Evolutionary conservation across 768 basidiomycete genomes (phyloP), one percentile per base, ranked within the genome.

Genomic region (Amanita rubescens): DNA sequence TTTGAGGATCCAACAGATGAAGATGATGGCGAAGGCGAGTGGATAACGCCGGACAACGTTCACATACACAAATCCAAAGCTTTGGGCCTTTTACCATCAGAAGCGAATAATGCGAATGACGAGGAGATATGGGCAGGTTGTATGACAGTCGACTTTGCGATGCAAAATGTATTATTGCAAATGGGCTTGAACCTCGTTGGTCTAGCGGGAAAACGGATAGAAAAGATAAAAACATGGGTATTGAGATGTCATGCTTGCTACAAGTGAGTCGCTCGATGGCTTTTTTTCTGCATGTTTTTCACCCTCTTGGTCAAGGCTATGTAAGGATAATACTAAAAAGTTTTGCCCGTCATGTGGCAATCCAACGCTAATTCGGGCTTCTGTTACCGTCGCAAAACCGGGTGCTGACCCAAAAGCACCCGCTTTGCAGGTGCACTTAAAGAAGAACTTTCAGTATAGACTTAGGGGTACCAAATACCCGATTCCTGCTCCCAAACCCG

Each of bases 341-440:
- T 99, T 99, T 74, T 99, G 96, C 66, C 95, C 96, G 1, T 91
- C 94, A 9, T 99, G 96, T 63, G 96, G 96, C 39, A 94, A 93
- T 61, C 79, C 93, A 0, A 90, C 95, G 1, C 77, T 99, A 12
- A 68, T 96, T 47, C 87, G 96, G 55, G 86, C 90, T 1, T 94
- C 94, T 3, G 90, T 97, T 24, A 95, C 95, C 2, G 78, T 94
- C 35, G 75, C 85, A 9, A 76, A 83, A 1, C 82, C 87, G 0
- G 73, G 69, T 42, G 81, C 86, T 15, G 70, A 78, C 35, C 67
- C 74, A n/a, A 72, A 81, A 62, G 72, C 81, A 2, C 85, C 86
- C 1, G 75, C 71, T 12, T 82, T 94, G 78, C 81, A 91, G 66
- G 77, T 99, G 3, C 95, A 99, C 71, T 82, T 99, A 48, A 97